These are phyloP conservation scores for Cyclospora cayetanensis DNA, from an alignment of 169 alveolate species.

Conservation along the genomic window DNA sequence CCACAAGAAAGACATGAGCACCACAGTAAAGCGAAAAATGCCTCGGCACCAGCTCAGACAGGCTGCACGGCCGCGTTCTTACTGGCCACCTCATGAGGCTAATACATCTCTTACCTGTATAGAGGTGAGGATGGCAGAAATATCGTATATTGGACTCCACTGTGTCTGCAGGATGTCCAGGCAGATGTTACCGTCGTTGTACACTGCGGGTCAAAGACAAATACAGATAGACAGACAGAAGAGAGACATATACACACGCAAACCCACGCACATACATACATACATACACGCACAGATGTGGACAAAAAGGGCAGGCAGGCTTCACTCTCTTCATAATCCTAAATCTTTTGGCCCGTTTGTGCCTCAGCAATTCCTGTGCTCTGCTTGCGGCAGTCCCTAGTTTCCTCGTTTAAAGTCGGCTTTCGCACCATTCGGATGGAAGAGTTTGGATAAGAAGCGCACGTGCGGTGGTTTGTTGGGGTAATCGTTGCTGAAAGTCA, in stretches of 20 bases:
- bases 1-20: neutral
- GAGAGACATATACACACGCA: neutral
- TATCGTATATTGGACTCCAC: constrained; percentile 98
- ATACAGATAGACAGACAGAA: neutral
- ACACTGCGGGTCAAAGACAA: constrained; percentile 77
- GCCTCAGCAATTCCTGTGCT: too few species aligned
- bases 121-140: constrained; percentile 95
- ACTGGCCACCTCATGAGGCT: too few species aligned
- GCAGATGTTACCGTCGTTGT: constrained; percentile 95
- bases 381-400: neutral
- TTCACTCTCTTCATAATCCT: too few species aligned
- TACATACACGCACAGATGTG: neutral
- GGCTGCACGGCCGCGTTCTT: too few species aligned
- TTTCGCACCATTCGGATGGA: constrained; percentile 85
- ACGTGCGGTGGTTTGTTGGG: constrained; percentile 89
- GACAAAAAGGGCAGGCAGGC: neutral
- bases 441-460: constrained; percentile 82
- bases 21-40: too few species aligned
- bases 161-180: constrained; percentile 93
- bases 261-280: too few species aligned
- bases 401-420: neutral
- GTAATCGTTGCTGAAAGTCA: constrained; percentile 87
- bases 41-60: too few species aligned
- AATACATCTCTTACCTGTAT: constrained; percentile 79
- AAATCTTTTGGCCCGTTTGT: too few species aligned